These are phyloP conservation scores for Ottelia alismoides DNA, from an alignment of 106 monocot genomes.

Conservation along the genomic window DNA sequence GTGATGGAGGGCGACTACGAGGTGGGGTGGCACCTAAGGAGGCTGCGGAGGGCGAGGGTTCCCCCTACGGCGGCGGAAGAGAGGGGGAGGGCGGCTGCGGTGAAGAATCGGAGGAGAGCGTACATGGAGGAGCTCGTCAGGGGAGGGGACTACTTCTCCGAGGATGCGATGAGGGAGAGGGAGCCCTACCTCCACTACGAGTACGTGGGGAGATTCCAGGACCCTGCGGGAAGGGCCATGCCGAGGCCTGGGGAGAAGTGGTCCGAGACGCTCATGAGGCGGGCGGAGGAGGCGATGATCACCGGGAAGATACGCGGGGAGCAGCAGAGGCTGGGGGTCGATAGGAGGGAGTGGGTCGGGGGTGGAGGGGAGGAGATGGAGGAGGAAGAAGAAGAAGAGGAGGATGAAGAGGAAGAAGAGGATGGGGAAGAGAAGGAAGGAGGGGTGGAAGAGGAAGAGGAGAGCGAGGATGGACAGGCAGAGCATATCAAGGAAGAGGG, in stretches of 20 bases:
- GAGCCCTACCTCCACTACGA: constrained; percentile 90
- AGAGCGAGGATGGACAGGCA: not conserved
- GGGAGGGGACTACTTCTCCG: constrained; percentile 79
- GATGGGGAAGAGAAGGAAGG: constrained; percentile 29
- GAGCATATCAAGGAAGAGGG: not conserved
- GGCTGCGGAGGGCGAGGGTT: constrained; percentile 17
- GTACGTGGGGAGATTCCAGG: constrained; percentile 79
- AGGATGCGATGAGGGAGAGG: constrained; percentile 88
- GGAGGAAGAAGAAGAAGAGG: constrained; percentile 39
- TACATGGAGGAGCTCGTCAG: constrained; percentile 50
- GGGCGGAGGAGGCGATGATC: constrained; percentile 60
- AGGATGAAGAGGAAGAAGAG: constrained; percentile 49
- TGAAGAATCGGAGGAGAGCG: constrained; percentile 70
- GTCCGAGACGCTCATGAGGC: constrained; percentile 87
- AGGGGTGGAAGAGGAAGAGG: constrained; percentile 11
- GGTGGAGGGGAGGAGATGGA: constrained; percentile 12
- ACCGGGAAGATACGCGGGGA: constrained; percentile 67
- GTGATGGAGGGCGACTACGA: constrained; percentile 47
- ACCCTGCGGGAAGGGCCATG: constrained; percentile 51
- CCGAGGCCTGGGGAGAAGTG: constrained; percentile 78
- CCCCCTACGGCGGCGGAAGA: constrained; percentile 24
- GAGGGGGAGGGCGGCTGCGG: constrained; percentile 22
- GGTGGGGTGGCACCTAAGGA: constrained; percentile 57
- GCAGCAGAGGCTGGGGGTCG: constrained; percentile 67
- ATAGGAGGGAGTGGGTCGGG: constrained; percentile 69